A percentile compares a stretch with the other conserved stretches of the same genome.
phyloP scores from a whole-genome alignment of 352 stramenopile species.

The Porosira glacialis region DNA sequence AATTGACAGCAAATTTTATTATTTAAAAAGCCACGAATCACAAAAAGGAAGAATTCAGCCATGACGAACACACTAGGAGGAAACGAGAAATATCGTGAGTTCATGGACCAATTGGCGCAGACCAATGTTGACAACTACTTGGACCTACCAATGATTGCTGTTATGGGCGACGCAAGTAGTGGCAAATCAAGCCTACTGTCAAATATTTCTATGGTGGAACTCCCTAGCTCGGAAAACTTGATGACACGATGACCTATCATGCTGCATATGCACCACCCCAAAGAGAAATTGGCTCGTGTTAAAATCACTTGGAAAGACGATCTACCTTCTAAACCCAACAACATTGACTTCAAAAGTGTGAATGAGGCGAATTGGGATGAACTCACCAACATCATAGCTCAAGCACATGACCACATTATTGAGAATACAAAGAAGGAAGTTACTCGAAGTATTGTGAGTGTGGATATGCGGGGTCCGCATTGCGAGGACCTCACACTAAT shows the following conservation, averaged over 20 bases:
- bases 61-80: conserved; percentile 37
- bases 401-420: conserved; percentile 78
- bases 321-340: no score
- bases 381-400: conserved; percentile 61
- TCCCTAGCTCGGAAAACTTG: conserved; percentile 82
- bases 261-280: conserved; percentile 75
- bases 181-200: conserved; percentile 86
- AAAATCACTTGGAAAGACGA: conserved; percentile 79
- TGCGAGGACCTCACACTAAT: conserved; percentile 84
- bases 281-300: conserved; percentile 68
- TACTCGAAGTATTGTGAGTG: conserved; percentile 83
- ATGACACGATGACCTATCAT: conserved; percentile 85
- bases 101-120: conserved; percentile 42
- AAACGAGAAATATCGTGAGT: conserved; percentile 40
- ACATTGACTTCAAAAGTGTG: conserved; percentile 18
- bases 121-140: conserved; percentile 76
- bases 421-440: conserved; percentile 81
- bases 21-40: no score
- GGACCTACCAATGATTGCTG: conserved; percentile 86
- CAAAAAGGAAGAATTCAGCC: no score
- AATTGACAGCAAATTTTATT: no score
- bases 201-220: conserved; percentile 82
- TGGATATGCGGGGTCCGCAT: conserved; percentile 77
- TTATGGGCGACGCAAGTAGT: conserved; percentile 87
- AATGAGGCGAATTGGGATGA: conserved; percentile 47